Base-by-base conservation (phyloP, 768 basidiomycete genomes). In the Dictyophora rubrovolvata region DNA sequence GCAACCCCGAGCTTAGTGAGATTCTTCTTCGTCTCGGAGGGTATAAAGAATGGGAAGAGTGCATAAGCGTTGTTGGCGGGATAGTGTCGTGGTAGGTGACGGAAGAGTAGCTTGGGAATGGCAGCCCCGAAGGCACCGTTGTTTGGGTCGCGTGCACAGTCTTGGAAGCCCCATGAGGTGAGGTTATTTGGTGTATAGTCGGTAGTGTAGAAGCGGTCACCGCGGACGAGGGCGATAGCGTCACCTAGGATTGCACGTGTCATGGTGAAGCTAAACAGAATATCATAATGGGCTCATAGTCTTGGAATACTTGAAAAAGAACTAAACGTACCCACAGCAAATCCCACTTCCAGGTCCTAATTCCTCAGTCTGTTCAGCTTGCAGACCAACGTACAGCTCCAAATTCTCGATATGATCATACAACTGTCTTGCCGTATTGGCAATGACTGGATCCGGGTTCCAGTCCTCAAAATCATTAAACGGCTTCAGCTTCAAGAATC, bases 201-300 rank as follows among this genome's bases (percentile, higher is more conserved):
- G 10, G 77, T 76, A 0, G 89, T 89, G 63, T 87, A 70, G 73
- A 86, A 90, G 3, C 86, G 80, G 67, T 93, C 90, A 7, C 90
- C 89, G 28, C 89, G 80, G 21, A 79, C 82, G 59, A 92, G 74
- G 62, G 77, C 82, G 23, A 90, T 84, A 1, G 88, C 88, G 66
- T 90, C 88, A 11, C 84, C 76, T 16, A 93, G 74, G 62, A 93
- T 92, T 17, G 88, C 86, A 48, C 89, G 77, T 6, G 88, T 87
- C 63, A 89, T 85, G 7, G 90, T 91, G 72, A 83, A 90, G 22
- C 89, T 87, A 3, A 28, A 28, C 7, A 28, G 28, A 28, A 28
- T 28, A 7, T 28, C 28, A 28, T 2, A 28, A 28, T 28, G 7
- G 28, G 28, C 28, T 28, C 28, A 28, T 28, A 28, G 28, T 28